Evolutionary conservation across 2,329 filamentous ascomycete genomes (phyloP).

Genomic region (Acephala macrosclerotiorum): DNA sequence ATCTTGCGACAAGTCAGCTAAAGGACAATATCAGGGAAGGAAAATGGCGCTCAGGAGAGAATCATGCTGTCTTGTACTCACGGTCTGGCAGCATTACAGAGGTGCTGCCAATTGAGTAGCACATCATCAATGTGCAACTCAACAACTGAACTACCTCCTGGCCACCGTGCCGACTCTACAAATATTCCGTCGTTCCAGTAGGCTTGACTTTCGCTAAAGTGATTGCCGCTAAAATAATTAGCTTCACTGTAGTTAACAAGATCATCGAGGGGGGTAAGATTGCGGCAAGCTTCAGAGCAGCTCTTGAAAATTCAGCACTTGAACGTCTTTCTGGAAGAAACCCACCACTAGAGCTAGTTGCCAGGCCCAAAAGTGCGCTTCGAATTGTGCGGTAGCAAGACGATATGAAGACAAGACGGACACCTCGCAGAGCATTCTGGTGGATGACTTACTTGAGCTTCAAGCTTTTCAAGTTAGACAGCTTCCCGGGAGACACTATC

Average conservation of each 20-base stretch:
- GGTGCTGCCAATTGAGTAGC: background rate
- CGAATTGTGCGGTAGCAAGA: too few relatives aligned
- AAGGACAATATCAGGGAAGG: background rate
- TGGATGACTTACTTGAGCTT: constrained; percentile 69
- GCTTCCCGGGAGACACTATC: constrained; percentile 67
- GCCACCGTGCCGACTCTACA: background rate
- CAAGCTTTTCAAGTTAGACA: constrained; percentile 71
- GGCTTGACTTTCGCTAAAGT: constrained; percentile 55
- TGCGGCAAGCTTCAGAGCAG: too few relatives aligned
- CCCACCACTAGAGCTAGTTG: too few relatives aligned
- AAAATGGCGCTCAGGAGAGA: background rate
- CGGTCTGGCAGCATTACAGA: background rate
- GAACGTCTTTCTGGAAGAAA: too few relatives aligned
- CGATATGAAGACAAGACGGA: too few relatives aligned
- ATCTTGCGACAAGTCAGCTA: background rate
- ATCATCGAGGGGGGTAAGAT: background rate
- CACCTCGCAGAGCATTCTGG: too few relatives aligned
- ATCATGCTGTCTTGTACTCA: background rate
- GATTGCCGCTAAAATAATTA: constrained; percentile 70
- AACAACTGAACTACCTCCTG: background rate
- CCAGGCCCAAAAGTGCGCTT: too few relatives aligned
- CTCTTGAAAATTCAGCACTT: too few relatives aligned
- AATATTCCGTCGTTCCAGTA: background rate
- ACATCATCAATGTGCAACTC: constrained; percentile 9
- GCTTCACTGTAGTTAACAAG: background rate